These are phyloP conservation scores for Kazachstania martiniae DNA, from an alignment of 805 yeast species.

Conservation along the genomic window DNA sequence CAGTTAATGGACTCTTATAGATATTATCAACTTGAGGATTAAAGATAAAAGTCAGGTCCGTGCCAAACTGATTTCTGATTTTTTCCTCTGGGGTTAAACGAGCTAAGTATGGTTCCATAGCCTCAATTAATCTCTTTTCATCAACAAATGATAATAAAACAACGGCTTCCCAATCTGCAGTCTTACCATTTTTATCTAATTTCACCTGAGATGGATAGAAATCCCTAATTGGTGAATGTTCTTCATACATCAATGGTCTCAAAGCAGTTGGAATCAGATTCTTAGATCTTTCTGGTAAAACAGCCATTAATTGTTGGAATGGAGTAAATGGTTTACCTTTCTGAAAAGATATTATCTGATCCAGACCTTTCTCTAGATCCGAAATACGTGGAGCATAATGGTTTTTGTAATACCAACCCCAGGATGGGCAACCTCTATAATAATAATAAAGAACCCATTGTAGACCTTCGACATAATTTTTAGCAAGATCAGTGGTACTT, in stretches of 20 bases:
- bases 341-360: constrained; percentile 50
- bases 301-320: constrained; percentile 95
- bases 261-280: constrained; percentile 66
- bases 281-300: constrained; percentile 85
- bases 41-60: constrained; percentile 53
- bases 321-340: constrained; percentile 78
- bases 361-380: constrained; percentile 66
- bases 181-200: constrained; percentile 87
- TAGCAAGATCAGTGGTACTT: constrained; percentile 49
- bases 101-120: constrained; percentile 56
- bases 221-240: constrained; percentile 75
- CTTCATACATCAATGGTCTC: constrained; percentile 77
- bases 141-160: constrained; percentile 89
- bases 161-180: constrained; percentile 96
- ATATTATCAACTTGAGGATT: constrained; percentile 65
- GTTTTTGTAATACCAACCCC: constrained; percentile 89
- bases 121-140: constrained; percentile 57
- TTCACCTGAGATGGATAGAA: constrained; percentile 85
- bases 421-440: constrained; percentile 82
- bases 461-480: constrained; percentile 83
- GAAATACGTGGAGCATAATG: constrained; percentile 94
- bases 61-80: constrained; percentile 64
- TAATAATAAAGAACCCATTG: constrained; percentile 95
- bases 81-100: constrained; percentile 61
- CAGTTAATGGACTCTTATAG: constrained; percentile 68